Base-by-base conservation (phyloP, 2,329 filamentous ascomycete species). In the Fusarium pseudonygamai region DNA sequence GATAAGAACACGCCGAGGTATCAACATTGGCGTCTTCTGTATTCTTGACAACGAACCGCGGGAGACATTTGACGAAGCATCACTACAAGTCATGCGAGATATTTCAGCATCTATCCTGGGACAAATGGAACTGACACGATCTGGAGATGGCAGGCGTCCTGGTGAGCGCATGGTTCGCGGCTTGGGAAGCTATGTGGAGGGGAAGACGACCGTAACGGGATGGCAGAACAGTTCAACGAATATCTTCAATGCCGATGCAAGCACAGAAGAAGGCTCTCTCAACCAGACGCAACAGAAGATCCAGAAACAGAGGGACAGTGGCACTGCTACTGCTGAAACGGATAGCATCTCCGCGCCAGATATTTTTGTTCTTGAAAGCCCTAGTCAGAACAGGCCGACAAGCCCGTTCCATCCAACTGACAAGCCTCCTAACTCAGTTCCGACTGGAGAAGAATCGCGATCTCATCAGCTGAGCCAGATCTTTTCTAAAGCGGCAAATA, bases 401-500 rank as follows among this genome's bases (percentile, higher is more conserved):
- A 69, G 26, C 10, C 26, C 66, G 11, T 64, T 43, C 12, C 46
- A 37, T 10, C 8, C 18, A 14, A 47, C 18, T 8, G 34, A 59
- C 11, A 26, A 53, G 16, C 11, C 46, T 8, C 7, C 13, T 12
- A 42, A 40, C 24, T 49, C 60, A 15, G 22, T 40, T 22, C 16
- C 26, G 5, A 15, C 36, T 16, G 66, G 36, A 13, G 66, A 69
- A n/a, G 66, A 70, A 43, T 49, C 58, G 3, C 59, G 53, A 20
- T 55, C 64, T n/a, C 12, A 7, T 22, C 46, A 55, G 36, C 13
- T 49, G 24, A 49, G 46, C n/a, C 39, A 61, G 9, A 77, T 86
- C 2, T 85, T 86, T 55, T 82, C 82, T 0, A 84, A 82, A 34
- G 86, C 85, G 9, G 83, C 85, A 28, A 83, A 83, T 32, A 78